phyloP scores from a whole-genome alignment of 371 early-diverging fungal species.

The Mucor plumbeus region DNA sequence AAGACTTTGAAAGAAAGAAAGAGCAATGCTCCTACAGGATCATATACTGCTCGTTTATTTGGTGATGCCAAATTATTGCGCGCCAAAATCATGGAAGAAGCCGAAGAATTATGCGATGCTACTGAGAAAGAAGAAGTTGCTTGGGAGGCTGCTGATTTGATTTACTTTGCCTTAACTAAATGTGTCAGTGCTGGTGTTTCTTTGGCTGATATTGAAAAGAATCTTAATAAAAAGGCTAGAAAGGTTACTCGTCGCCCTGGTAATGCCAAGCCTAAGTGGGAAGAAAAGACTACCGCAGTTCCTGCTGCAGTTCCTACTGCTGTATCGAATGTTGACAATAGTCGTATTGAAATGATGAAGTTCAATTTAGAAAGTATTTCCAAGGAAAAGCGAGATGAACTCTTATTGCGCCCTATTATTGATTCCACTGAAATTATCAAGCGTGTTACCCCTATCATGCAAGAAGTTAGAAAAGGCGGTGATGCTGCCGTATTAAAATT shows the following conservation, averaged over 20 bases:
- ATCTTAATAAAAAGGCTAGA: conserved; percentile 81
- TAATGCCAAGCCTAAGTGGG: conserved; percentile 87
- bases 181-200: conserved; percentile 83
- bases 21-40: conserved; percentile 79
- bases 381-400: conserved; percentile 53
- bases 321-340: not conserved
- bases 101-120: conserved; percentile 91
- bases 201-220: conserved; percentile 85
- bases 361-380: conserved; percentile 56
- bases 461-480: conserved; percentile 81
- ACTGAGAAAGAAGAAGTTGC: conserved; percentile 78
- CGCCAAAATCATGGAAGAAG: conserved; percentile 97
- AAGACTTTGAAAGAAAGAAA: conserved; percentile 70
- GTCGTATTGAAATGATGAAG: conserved; percentile 68
- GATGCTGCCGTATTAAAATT: conserved; percentile 86
- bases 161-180: conserved; percentile 94
- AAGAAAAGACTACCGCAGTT: conserved; percentile 22
- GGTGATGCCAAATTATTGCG: conserved; percentile 79
- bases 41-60: conserved; percentile 92
- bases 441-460: conserved; percentile 91
- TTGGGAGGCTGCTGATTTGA: conserved; percentile 95
- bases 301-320: conserved; percentile 26
- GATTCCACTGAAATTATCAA: conserved; percentile 84
- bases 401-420: conserved; percentile 92
- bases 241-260: conserved; percentile 94